Evolutionary conservation across 345 rosid genomes (phyloP), one percentile per base, ranked within the genome.

Genomic region (Lepidium aucheri): DNA sequence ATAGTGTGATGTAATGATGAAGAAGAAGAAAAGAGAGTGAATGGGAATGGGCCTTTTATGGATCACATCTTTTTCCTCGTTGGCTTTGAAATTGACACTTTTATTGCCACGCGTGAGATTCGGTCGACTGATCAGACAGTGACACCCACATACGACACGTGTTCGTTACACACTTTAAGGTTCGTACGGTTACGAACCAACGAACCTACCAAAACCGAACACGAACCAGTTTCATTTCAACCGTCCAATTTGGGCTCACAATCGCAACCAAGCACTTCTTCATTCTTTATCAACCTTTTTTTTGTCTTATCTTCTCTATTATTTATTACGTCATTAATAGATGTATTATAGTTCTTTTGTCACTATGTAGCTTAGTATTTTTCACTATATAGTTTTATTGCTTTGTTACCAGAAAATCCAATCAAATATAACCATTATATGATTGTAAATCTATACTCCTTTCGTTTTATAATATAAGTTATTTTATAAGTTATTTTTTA

Each of bases 51-150:
- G 58, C 69, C 69, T 70, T 63, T 24, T 24, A 26, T 13, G 6
- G 30, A 26, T 4, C 5, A 63, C 63, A 62, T 54, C 75, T 45
- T 70, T 26, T 62, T 70, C 63, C 42, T 70, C 69, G 57, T 54
- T 53, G 75, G 57, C 42, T 18, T 53, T 44, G 17, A 54, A 53
- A 42, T 69, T 41, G 17, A 70, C 62, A 42, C 20, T 35, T 10
- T 42, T 34, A 28, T 35, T 63, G 75, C 54, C 64, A 70, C 75
- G 75, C 69, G 69, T 70, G 75, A 63, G 75, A 28, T 70, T 70
- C 64, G 69, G 75, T 63, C 58, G 75, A 18, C 69, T 69, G 69
- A 9, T 28, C 13, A 30, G 69, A 70, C 69, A 45, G 2, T 63
- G 75, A 54, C 75, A 70, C 75, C 9, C 58, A 63, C 64, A 54